A percentile compares a stretch with the other conserved stretches of the same genome.
Evolutionary conservation across 1,284 basidiomycete species (phyloP).

Genomic region (Stygiomarasmius scandens): DNA sequence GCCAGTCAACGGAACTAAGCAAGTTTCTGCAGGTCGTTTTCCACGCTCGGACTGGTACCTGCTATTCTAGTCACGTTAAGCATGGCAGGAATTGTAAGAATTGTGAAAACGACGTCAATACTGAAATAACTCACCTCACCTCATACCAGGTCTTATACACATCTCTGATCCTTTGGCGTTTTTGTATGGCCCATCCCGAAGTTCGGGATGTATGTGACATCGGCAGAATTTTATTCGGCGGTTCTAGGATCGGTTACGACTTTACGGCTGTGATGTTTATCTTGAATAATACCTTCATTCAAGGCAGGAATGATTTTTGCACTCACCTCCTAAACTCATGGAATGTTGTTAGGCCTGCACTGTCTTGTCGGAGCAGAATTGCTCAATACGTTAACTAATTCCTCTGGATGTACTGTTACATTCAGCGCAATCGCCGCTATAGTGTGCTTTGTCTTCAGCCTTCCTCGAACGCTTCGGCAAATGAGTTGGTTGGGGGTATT

Average conservation of each 20-base stretch:
- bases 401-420: constrained; percentile 53
- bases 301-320: constrained; percentile 30
- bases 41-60: constrained; percentile 56
- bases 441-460: constrained; percentile 48
- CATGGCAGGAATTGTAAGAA: constrained; percentile 27
- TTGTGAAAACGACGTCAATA: too few species aligned
- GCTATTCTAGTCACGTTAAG: constrained; percentile 46
- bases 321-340: neutral
- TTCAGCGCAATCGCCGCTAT: constrained; percentile 49
- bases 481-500: constrained; percentile 45
- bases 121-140: too few species aligned
- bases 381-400: constrained; percentile 62
- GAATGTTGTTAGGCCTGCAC: constrained; percentile 35
- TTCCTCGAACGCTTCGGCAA: constrained; percentile 56
- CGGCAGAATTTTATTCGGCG: constrained; percentile 54
- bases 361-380: constrained; percentile 47
- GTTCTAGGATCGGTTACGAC: constrained; percentile 48
- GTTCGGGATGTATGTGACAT: constrained; percentile 65
- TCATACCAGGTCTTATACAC: constrained; percentile 34
- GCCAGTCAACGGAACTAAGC: too few species aligned
- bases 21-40: constrained; percentile 44
- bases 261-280: constrained; percentile 50
- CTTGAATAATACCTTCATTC: constrained; percentile 52
- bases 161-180: constrained; percentile 54
- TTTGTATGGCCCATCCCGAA: constrained; percentile 62